Conservation (phyloP, 495 filamentous ascomycete species). For the Penicillium parvum region DNA sequence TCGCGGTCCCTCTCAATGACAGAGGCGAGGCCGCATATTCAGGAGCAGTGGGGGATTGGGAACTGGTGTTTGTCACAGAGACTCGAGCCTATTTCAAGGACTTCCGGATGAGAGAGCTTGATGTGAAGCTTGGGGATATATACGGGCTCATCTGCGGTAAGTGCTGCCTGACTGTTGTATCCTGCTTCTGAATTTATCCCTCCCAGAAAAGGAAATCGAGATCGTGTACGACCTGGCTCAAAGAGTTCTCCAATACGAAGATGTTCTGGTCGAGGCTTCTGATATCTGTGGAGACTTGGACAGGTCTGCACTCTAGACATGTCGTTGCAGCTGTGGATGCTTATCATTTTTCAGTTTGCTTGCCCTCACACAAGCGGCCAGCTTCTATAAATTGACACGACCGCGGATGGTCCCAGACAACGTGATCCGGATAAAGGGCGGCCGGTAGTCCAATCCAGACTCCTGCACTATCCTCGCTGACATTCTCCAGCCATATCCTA, state of each 20-base stretch:
- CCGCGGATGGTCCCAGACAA: slow-evolving; percentile 72
- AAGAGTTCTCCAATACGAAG: slow-evolving; percentile 65
- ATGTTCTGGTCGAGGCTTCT: slow-evolving; percentile 60
- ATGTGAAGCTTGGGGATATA: slow-evolving; percentile 77
- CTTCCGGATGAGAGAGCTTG: slow-evolving; percentile 75
- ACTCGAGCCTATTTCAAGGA: slow-evolving; percentile 84
- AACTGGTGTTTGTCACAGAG: slow-evolving; percentile 70
- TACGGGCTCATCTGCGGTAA: slow-evolving; percentile 77
- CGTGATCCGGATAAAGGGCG: slow-evolving; percentile 69
- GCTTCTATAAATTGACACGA: slow-evolving; percentile 63
- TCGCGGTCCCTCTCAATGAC: slow-evolving; percentile 63
- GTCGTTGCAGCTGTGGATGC: not conserved
- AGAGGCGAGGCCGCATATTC: slow-evolving; percentile 60
- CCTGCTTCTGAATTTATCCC: not conserved
- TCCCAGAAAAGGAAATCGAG: slow-evolving; percentile 81
- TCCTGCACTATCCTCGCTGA: slow-evolving; percentile 12
- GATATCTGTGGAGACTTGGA: slow-evolving; percentile 85
- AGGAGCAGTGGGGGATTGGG: slow-evolving; percentile 64
- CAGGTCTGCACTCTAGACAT: slow-evolving; percentile 35
- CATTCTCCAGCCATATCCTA: slow-evolving; percentile 60
- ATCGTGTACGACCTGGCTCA: slow-evolving; percentile 77
- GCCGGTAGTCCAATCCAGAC: slow-evolving; percentile 50
- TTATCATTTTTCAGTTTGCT: slow-evolving; percentile 54
- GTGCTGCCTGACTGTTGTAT: slow-evolving; percentile 7
- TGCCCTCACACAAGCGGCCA: slow-evolving; percentile 75